A percentile compares a stretch with the other conserved stretches of the same genome.
Conservation (phyloP, 345 rosid species). For the Lagerstroemia speciosa region DNA sequence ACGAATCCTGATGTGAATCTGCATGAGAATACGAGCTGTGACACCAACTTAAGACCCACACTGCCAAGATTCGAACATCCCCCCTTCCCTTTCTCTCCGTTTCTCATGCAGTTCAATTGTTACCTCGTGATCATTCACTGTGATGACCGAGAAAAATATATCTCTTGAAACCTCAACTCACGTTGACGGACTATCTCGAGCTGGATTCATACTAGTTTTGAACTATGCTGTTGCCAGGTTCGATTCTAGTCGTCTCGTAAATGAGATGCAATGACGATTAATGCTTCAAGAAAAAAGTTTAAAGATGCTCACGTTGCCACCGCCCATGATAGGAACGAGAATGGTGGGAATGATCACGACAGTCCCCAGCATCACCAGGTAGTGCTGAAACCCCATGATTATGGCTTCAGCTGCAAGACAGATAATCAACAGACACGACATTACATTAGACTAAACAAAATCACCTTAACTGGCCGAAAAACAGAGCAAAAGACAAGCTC, state of each 20-base stretch:
- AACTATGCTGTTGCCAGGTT: not conserved
- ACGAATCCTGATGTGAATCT: too few relatives aligned
- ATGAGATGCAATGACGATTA: not conserved
- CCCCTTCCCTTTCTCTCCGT: not conserved
- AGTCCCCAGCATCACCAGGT: conserved; percentile 83
- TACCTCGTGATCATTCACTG: not conserved
- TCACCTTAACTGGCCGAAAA: not conserved
- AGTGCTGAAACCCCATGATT: conserved; percentile 79
- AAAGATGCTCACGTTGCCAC: conserved; percentile 57
- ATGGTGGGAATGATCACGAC: conserved; percentile 60
- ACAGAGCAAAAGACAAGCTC: not conserved
- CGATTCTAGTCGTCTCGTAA: not conserved
- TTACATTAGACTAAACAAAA: not conserved
- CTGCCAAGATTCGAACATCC: not conserved
- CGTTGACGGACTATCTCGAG: not conserved
- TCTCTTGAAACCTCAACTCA: too few relatives aligned
- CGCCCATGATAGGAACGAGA: conserved; percentile 77
- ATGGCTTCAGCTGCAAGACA: conserved; percentile 59
- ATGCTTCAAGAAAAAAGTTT: not conserved
- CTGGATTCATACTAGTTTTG: too few relatives aligned
- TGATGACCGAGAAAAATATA: too few relatives aligned
- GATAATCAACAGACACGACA: not conserved
- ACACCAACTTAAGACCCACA: too few relatives aligned
- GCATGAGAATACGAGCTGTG: too few relatives aligned
- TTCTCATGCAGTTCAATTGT: not conserved